Base-by-base conservation (phyloP, 2,329 filamentous ascomycete genomes). In the Xylaria sp. region DNA sequence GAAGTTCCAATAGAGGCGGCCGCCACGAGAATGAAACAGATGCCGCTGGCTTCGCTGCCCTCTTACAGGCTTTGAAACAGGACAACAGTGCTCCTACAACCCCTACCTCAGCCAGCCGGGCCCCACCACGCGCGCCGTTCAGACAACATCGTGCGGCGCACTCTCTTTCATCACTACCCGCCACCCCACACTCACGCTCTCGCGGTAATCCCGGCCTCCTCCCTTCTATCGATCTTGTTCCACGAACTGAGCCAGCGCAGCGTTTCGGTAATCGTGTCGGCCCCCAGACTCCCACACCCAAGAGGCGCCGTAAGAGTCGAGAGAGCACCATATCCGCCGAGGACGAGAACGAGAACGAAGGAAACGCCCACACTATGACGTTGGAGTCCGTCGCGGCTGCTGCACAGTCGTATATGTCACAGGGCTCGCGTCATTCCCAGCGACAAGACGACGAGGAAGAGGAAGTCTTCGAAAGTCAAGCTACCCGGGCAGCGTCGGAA, bases 251-350 rank as follows among this genome's bases (percentile, higher is more conserved):
- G 81, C 86, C 87, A 15, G 82, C 82, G 3, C 84, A 72, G 67
- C 71, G 70, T 67, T 72, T 68, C 63, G 68, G 68, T 10, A 79
- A 77, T 58, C 82, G 82, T n/a, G 82, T 82, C 66, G 76, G 81
- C 2, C 82, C 84, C 6, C 83, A 82, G n/a, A 85, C 84, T 0
- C 84, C 85, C 1, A 78, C 77, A 59, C 76, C 78, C 44, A 82
- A 83, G 23, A 83, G 83, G 58, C 85, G 88, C 46, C 88, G 88
- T 62, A 89, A 90, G 80, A 94, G 93, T 79, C 89, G 93, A 69
- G 94, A 97, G 79, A 95, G 92, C 82, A 97, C 93, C 1, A 94
- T 96, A 58, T 96, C 93, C 0, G 91, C 88, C 23, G 86, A 72
- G 58, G 70, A 86, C 52, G 87, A 90, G 67, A 87, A 86, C 52